phyloP scores from a whole-genome alignment of 371 early-diverging fungal genomes.

The Mucor mucedo region DNA sequence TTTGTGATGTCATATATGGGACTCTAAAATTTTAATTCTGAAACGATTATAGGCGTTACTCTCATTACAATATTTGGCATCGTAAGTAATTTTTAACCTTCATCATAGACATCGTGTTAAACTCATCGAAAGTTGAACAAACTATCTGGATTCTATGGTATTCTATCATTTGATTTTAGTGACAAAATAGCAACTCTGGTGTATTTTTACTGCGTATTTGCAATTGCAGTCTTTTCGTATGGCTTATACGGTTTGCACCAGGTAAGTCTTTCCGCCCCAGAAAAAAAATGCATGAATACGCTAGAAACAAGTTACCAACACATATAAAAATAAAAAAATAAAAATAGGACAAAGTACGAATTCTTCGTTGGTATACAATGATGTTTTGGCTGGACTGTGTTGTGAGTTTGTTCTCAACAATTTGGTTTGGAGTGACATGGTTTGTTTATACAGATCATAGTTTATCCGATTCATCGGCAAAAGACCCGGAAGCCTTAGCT shows the following conservation, averaged over 20 bases:
- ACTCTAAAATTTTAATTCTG: neutral
- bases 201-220: slow-evolving; percentile 41
- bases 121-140: slow-evolving; percentile 41
- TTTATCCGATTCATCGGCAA: slow-evolving; percentile 34
- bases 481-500: slow-evolving; percentile 35
- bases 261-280: slow-evolving; percentile 21
- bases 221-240: slow-evolving; percentile 35
- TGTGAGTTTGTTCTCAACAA: slow-evolving; percentile 37
- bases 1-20: neutral
- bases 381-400: slow-evolving; percentile 54
- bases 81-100: slow-evolving; percentile 27
- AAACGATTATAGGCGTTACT: slow-evolving; percentile 30
- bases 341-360: slow-evolving; percentile 18
- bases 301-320: neutral
- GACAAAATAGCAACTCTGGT: slow-evolving; percentile 34
- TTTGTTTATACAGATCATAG: slow-evolving; percentile 53
- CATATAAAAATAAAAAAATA: neutral
- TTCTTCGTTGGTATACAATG: slow-evolving; percentile 45
- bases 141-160: slow-evolving; percentile 50
- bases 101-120: too few species aligned
- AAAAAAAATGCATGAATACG: neutral
- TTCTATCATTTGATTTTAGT: slow-evolving; percentile 40
- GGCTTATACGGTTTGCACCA: slow-evolving; percentile 46
- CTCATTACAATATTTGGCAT: slow-evolving; percentile 52
- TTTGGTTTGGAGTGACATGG: slow-evolving; percentile 47